phyloP scores from a whole-genome alignment of 2,329 filamentous ascomycete species.

The Trichoderma atroviride region DNA sequence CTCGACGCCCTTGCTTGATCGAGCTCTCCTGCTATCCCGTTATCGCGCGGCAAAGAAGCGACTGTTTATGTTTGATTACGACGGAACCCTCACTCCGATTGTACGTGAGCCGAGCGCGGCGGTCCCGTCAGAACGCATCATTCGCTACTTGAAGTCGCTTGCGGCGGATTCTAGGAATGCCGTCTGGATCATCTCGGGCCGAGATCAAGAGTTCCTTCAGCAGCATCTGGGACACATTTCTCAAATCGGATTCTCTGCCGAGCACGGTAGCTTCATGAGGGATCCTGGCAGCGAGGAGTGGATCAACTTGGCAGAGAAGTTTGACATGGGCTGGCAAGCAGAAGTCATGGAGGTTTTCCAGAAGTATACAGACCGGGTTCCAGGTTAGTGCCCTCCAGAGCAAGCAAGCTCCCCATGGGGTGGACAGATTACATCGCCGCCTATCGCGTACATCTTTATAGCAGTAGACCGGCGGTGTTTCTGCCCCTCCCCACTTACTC shows the following conservation, averaged over 20 bases:
- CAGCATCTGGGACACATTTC: slow-evolving; percentile 91
- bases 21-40: slow-evolving; percentile 67
- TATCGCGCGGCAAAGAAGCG: slow-evolving; percentile 77
- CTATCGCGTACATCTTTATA: too few relatives aligned
- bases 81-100: slow-evolving; percentile 94
- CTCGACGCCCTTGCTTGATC: slow-evolving; percentile 81
- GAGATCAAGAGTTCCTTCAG: slow-evolving; percentile 87
- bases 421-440: too few relatives aligned
- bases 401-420: background rate
- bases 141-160: slow-evolving; percentile 76
- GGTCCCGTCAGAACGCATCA: slow-evolving; percentile 81
- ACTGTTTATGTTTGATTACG: slow-evolving; percentile 98
- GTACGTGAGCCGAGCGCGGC: slow-evolving; percentile 89
- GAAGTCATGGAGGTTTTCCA: slow-evolving; percentile 85
- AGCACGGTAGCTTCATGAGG: slow-evolving; percentile 95
- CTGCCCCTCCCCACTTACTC: too few relatives aligned
- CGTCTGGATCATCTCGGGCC: slow-evolving; percentile 98
- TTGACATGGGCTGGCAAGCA: slow-evolving; percentile 90
- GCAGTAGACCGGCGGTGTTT: too few relatives aligned
- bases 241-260: slow-evolving; percentile 89
- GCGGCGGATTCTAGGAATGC: slow-evolving; percentile 79
- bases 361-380: slow-evolving; percentile 82
- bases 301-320: slow-evolving; percentile 84
- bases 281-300: slow-evolving; percentile 75
- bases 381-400: slow-evolving; percentile 57